Conservation (phyloP, 176 grass and related monocot species). For the Aegilops umbellulata region DNA sequence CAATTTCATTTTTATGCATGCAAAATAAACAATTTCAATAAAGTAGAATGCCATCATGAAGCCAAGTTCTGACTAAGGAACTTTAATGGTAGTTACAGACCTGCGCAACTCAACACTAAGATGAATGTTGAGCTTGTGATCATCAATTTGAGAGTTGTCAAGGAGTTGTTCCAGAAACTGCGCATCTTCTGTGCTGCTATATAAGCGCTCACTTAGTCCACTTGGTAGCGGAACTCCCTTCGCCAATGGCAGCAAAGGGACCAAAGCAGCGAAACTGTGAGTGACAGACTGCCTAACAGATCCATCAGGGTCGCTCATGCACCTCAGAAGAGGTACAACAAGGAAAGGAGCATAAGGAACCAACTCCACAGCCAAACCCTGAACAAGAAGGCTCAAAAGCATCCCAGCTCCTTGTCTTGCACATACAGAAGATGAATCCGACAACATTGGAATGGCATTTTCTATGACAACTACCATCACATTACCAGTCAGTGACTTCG, state of each 20-base stretch:
- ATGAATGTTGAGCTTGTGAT: slow-evolving; percentile 85
- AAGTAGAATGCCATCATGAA: neutral
- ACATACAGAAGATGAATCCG: slow-evolving; percentile 79
- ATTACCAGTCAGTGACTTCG: slow-evolving; percentile 71
- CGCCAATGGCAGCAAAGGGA: slow-evolving; percentile 89
- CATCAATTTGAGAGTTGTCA: slow-evolving; percentile 96
- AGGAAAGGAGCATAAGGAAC: slow-evolving; percentile 95
- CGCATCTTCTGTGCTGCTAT: slow-evolving; percentile 79
- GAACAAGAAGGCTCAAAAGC: slow-evolving; percentile 96
- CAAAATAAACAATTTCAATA: neutral
- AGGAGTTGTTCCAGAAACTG: slow-evolving; percentile 96
- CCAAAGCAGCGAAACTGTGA: slow-evolving; percentile 95
- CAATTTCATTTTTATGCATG: neutral
- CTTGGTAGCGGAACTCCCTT: slow-evolving; percentile 63
- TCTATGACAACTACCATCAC: slow-evolving; percentile 92
- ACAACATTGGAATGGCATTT: slow-evolving; percentile 90
- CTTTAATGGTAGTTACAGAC: slow-evolving; percentile 36
- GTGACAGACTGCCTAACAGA: slow-evolving; percentile 94
- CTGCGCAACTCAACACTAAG: slow-evolving; percentile 89
- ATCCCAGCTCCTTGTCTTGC: slow-evolving; percentile 97
- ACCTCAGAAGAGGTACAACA: slow-evolving; percentile 94
- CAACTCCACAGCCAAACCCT: slow-evolving; percentile 82
- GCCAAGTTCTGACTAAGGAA: neutral
- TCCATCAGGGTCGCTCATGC: slow-evolving; percentile 92
- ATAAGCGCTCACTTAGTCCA: slow-evolving; percentile 76